phyloP scores from a whole-genome alignment of 768 basidiomycete genomes.

The Naganishia onofrii region DNA sequence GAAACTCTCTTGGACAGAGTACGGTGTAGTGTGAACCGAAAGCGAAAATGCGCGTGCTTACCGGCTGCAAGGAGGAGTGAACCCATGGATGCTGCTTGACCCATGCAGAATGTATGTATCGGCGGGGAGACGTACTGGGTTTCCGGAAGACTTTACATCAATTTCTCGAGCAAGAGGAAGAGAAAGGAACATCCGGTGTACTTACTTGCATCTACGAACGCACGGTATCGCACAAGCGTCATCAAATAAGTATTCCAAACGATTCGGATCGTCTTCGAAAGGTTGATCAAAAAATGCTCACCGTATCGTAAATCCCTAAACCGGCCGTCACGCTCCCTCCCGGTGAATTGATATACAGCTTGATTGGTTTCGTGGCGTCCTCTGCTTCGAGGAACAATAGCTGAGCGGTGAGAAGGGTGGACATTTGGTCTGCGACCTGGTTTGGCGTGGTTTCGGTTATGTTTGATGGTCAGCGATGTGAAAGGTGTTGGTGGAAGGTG shows the following conservation, averaged over 20 bases:
- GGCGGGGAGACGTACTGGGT: conserved; percentile 83
- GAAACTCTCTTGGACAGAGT: too few species aligned
- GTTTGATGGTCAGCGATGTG: too few species aligned
- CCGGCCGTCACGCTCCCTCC: conserved; percentile 95
- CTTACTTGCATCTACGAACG: conserved; percentile 68
- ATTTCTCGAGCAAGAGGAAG: too few species aligned
- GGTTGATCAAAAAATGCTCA: too few species aligned
- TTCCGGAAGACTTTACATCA: too few species aligned
- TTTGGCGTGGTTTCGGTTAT: too few species aligned
- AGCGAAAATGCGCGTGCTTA: too few species aligned
- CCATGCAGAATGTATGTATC: conserved; percentile 94
- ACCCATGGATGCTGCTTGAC: conserved; percentile 94
- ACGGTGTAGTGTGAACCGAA: too few species aligned
- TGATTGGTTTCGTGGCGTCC: conserved; percentile 88
- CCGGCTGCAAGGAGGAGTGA: conserved; percentile 79
- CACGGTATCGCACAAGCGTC: too few species aligned
- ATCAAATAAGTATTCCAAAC: too few species aligned
- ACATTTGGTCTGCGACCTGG: conserved; percentile 85
- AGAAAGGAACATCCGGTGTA: too few species aligned
- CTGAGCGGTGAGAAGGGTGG: conserved; percentile 84
- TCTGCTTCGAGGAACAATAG: conserved; percentile 94
- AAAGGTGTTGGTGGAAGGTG: conserved; percentile 5
- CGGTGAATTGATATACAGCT: conserved; percentile 94
- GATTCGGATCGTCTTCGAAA: too few species aligned
- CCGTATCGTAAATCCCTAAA: conserved; percentile 95